phyloP scores from a whole-genome alignment of 1,139 yeast species.

The Geotrichum fermentans region DNA sequence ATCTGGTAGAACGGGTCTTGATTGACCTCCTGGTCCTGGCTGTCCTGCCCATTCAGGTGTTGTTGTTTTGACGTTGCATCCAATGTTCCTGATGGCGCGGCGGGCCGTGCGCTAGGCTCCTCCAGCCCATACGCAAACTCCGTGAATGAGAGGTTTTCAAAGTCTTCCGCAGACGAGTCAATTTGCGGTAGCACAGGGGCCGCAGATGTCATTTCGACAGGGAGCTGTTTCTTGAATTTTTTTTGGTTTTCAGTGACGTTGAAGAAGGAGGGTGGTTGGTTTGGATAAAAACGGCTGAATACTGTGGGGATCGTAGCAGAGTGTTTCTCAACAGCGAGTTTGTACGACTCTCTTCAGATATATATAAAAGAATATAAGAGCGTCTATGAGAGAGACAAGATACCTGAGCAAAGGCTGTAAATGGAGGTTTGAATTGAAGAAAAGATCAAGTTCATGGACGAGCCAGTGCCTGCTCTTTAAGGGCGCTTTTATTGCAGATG shows the following conservation, averaged over 20 bases:
- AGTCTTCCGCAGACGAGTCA: slow-evolving; percentile 3
- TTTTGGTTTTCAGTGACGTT: background rate
- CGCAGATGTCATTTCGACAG: background rate
- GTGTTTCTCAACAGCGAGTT: background rate
- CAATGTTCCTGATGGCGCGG: background rate
- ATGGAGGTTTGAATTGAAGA: too few relatives aligned
- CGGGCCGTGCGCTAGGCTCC: too few relatives aligned
- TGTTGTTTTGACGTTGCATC: background rate
- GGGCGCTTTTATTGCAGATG: too few relatives aligned
- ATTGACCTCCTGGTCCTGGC: background rate
- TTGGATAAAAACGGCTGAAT: background rate
- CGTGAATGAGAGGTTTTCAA: slow-evolving; percentile 12
- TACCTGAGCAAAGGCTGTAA: too few relatives aligned
- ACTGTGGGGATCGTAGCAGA: too few relatives aligned
- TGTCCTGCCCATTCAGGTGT: background rate
- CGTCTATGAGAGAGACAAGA: too few relatives aligned
- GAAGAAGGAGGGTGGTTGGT: background rate
- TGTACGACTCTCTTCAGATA: background rate
- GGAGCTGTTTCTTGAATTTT: background rate
- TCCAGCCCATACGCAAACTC: background rate
- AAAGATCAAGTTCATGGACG: too few relatives aligned
- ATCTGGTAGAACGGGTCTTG: background rate
- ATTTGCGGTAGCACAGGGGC: slow-evolving; percentile 11
- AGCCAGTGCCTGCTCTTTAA: too few relatives aligned
- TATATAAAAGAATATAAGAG: too few relatives aligned